Percentiles rank a stretch among this genome's conserved stretches.
phyloP scores from a whole-genome alignment of 2,329 filamentous ascomycete genomes.

The Teratosphaeria nubilosa region DNA sequence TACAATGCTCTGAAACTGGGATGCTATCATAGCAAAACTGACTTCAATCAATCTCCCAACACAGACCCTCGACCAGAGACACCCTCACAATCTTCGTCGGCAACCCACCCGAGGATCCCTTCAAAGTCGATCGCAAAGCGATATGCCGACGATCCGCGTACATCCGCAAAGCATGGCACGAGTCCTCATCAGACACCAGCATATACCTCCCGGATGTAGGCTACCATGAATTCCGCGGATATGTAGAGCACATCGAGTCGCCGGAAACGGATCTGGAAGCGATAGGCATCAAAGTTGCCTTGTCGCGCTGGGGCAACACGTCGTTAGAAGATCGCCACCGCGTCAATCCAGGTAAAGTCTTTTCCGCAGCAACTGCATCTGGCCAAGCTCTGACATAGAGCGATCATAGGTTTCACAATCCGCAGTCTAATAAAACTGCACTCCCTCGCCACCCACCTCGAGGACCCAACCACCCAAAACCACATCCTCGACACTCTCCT shows the following conservation, averaged over 20 bases:
- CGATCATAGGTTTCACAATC: background rate
- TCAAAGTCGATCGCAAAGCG: background rate
- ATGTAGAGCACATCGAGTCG: background rate
- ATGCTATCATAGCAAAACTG: background rate
- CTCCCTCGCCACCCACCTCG: background rate
- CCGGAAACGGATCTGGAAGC: background rate
- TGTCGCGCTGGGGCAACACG: background rate
- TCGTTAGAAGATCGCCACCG: background rate
- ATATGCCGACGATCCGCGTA: background rate
- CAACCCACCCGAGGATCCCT: background rate
- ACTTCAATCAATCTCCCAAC: background rate
- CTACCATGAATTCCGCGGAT: background rate
- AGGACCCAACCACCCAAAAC: background rate
- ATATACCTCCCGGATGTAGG: background rate
- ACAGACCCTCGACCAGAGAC: background rate
- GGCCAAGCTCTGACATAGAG: background rate
- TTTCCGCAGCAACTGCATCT: background rate
- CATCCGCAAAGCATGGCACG: background rate
- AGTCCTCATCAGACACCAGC: background rate
- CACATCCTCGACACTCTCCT: background rate
- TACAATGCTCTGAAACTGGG: background rate
- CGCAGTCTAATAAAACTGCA: background rate
- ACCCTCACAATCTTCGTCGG: background rate
- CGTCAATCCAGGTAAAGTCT: background rate
- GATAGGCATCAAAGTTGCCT: background rate